Evolutionary conservation across 495 filamentous ascomycete genomes (phyloP), one percentile per base, ranked within the genome.

Genomic region (Penicillium silybi): DNA sequence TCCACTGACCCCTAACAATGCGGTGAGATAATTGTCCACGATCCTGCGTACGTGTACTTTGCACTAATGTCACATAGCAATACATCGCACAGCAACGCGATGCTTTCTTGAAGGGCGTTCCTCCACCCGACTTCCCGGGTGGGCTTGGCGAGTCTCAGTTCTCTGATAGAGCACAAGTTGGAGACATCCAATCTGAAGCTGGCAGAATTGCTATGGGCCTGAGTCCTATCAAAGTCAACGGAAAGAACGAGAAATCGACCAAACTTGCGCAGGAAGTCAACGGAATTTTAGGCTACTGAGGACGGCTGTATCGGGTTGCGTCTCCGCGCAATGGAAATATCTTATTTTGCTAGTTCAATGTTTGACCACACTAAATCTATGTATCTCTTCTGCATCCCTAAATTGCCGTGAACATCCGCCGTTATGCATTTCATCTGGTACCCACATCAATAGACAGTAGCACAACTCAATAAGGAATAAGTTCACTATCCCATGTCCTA

Each of bases 51-150:
- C 4, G 4, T 23, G 34, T 15, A 26, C 22, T 3, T 9, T 45
- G 32, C 26, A 50, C 47, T 50, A 18, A 50, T n/a, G 11, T 9
- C 16, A 41, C 19, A 16, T 22, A 34, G 4, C 41, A 70, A 35
- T 88, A 87, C 62, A 64, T 90, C 1, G 64, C 58, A 0, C 69
- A 78, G 1, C 88, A 90, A 62, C 71, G 77, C 26, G 71, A 80
- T 17, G 71, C 78, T 11, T 64, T 64, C 42, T 4, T 54, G 10
- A 38, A 41, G 6, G 67, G 67, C 9, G 76, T 73, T 2, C 83
- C 86, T 0, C 80, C 78, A 0, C 85, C 87, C 2, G 88, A 92
- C 63, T 92, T 91, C 59, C 87, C 86, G 0, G 86, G 86, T 15
- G 64, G 60, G 8, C 27, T 52, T 22, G 67, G 69, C 8, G 69